phyloP scores from a whole-genome alignment of 2,329 filamentous ascomycete genomes.

The Botryotinia convoluta region DNA sequence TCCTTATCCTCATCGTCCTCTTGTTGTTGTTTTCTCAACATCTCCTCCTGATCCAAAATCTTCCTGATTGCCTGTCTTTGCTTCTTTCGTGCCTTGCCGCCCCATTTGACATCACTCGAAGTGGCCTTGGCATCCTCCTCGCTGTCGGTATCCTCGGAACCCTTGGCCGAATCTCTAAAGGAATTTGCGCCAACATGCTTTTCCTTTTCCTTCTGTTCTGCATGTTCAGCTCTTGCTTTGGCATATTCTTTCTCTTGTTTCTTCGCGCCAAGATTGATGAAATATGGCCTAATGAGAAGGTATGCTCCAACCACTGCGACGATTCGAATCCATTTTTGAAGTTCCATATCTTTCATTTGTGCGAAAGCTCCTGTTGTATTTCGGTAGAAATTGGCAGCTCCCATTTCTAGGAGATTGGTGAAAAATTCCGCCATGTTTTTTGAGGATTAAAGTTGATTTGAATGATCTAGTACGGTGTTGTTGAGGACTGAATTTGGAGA shows the following conservation, averaged over 20 bases:
- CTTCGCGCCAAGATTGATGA: slow-evolving; percentile 65
- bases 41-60: slow-evolving; percentile 60
- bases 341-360: slow-evolving; percentile 42
- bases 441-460: background rate
- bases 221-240: slow-evolving; percentile 42
- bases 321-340: slow-evolving; percentile 63
- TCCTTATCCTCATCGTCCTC: slow-evolving; percentile 72
- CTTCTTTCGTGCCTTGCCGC: slow-evolving; percentile 66
- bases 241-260: slow-evolving; percentile 63
- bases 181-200: slow-evolving; percentile 58
- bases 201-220: slow-evolving; percentile 30
- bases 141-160: slow-evolving; percentile 52
- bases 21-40: slow-evolving; percentile 50
- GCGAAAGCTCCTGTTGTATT: slow-evolving; percentile 42
- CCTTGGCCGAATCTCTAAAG: slow-evolving; percentile 51
- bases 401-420: slow-evolving; percentile 19
- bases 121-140: slow-evolving; percentile 43
- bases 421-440: slow-evolving; percentile 15
- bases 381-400: slow-evolving; percentile 28
- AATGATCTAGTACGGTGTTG: background rate
- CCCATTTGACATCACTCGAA: slow-evolving; percentile 52
- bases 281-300: slow-evolving; percentile 68
- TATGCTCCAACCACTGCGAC: slow-evolving; percentile 71
- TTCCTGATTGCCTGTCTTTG: slow-evolving; percentile 67
- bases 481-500: background rate